phyloP scores from a whole-genome alignment of 2,329 filamentous ascomycete species.

The Colletotrichum somersetense region DNA sequence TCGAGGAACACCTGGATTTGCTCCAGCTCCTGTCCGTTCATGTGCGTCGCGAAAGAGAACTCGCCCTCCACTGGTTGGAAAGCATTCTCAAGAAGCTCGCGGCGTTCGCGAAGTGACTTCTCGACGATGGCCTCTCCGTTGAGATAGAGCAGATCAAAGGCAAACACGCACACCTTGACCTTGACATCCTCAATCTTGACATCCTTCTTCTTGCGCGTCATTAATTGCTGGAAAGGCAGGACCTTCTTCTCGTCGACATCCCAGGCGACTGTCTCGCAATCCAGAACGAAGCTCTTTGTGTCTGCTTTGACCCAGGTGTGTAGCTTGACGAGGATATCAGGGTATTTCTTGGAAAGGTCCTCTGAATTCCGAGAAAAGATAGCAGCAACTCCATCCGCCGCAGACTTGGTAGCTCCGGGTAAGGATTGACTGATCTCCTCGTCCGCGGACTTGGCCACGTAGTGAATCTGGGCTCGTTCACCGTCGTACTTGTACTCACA shows the following conservation, averaged over 20 bases:
- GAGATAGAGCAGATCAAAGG: conserved; percentile 93
- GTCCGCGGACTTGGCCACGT: conserved; percentile 84
- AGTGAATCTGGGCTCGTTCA: conserved; percentile 98
- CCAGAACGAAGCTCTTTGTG: conserved; percentile 96
- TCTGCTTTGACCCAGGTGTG: conserved; percentile 89
- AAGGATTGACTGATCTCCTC: conserved; percentile 75
- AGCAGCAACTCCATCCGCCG: conserved; percentile 81
- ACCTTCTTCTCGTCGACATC: conserved; percentile 96
- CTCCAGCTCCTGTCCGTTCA: conserved; percentile 89
- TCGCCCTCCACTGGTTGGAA: conserved; percentile 88
- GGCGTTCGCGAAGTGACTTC: conserved; percentile 85
- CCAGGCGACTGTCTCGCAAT: conserved; percentile 98
- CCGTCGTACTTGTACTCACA: conserved; percentile 99
- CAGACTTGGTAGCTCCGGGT: conserved; percentile 72
- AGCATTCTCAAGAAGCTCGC: conserved; percentile 78
- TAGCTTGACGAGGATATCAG: conserved; percentile 91
- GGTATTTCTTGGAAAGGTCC: conserved; percentile 97
- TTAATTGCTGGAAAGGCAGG: conserved; percentile 95
- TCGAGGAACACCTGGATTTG: conserved; percentile 94
- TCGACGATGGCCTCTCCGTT: conserved; percentile 93
- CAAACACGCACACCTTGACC: conserved; percentile 96
- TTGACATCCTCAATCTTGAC: conserved; percentile 96
- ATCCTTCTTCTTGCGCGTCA: conserved; percentile 98
- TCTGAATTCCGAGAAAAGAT: conserved; percentile 99
- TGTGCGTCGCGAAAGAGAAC: conserved; percentile 89